A percentile compares a stretch with the other conserved stretches of the same genome.
Conservation (phyloP, 352 stramenopile genomes). For the Pythium dissotocum region DNA sequence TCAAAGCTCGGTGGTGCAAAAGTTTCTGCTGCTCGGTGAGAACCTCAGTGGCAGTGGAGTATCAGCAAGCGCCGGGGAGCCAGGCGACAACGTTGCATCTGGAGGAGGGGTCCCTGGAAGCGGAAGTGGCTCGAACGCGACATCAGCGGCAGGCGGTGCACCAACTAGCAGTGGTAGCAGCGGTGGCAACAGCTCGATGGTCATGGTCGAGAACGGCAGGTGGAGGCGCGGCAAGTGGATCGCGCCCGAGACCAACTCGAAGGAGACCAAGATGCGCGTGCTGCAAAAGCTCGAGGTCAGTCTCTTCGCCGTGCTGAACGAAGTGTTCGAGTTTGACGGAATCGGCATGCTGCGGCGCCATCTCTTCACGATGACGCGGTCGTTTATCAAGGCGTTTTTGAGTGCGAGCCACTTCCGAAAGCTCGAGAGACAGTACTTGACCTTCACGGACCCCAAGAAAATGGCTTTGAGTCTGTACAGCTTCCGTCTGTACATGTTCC, state of each 20-base stretch:
- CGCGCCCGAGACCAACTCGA: slow-evolving; percentile 62
- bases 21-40: slow-evolving; percentile 61
- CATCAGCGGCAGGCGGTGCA: background rate
- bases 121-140: background rate
- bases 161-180: background rate
- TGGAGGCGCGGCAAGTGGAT: slow-evolving; percentile 59
- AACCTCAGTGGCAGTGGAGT: slow-evolving; percentile 1
- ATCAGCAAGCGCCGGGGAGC: background rate
- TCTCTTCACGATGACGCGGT: slow-evolving; percentile 83
- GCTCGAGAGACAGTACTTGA: slow-evolving; percentile 81
- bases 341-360: slow-evolving; percentile 79
- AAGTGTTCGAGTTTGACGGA: slow-evolving; percentile 86
- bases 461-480: slow-evolving; percentile 53
- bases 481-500: slow-evolving; percentile 69
- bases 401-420: slow-evolving; percentile 79
- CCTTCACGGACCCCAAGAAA: slow-evolving; percentile 73
- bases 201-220: slow-evolving; percentile 58
- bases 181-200: slow-evolving; percentile 4
- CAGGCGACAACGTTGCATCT: background rate
- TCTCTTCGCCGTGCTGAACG: slow-evolving; percentile 70
- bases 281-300: slow-evolving; percentile 81
- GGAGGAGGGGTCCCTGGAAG: background rate
- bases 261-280: slow-evolving; percentile 80
- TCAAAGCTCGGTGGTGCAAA: slow-evolving; percentile 72
- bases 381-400: slow-evolving; percentile 81